Conservation (phyloP, 208 protist genomes). For the Wallacemonas sp. region DNA sequence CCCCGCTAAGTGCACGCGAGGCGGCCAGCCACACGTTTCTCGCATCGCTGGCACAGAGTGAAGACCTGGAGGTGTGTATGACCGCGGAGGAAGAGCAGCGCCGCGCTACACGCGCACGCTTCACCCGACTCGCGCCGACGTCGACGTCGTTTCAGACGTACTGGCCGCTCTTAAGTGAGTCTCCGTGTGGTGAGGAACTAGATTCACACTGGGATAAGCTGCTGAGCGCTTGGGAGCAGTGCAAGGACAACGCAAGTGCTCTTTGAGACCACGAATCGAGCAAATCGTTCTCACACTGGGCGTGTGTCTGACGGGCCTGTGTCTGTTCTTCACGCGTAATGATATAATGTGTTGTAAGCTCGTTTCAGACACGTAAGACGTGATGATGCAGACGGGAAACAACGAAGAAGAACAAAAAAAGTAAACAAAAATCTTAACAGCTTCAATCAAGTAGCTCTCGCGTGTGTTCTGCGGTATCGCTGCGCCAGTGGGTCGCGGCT, state of each 20-base stretch:
- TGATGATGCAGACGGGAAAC: too few relatives aligned
- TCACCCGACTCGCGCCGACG: background rate
- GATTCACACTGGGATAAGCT: slow-evolving; percentile 34
- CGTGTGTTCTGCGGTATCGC: too few relatives aligned
- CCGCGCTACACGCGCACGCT: background rate
- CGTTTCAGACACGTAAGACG: too few relatives aligned
- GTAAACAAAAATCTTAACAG: too few relatives aligned
- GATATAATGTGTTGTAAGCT: too few relatives aligned
- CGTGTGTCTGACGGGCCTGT: slow-evolving; percentile 8
- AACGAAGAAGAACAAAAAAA: too few relatives aligned
- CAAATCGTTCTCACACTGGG: too few relatives aligned
- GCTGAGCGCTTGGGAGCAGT: slow-evolving; percentile 37
- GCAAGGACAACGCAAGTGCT: background rate
- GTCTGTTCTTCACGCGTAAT: too few relatives aligned
- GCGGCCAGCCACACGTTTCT: slow-evolving; percentile 28
- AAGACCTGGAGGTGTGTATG: slow-evolving; percentile 43
- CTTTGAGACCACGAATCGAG: too few relatives aligned
- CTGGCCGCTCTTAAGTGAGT: background rate
- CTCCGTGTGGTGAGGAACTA: background rate
- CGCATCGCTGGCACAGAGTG: slow-evolving; percentile 16
- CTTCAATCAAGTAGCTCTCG: too few relatives aligned
- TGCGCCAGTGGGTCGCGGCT: too few relatives aligned
- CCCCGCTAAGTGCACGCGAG: background rate
- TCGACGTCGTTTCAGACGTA: background rate
- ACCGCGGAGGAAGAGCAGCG: slow-evolving; percentile 44